Conservation (phyloP, 345 rosid species). For the Euphorbia pulcherrima region DNA sequence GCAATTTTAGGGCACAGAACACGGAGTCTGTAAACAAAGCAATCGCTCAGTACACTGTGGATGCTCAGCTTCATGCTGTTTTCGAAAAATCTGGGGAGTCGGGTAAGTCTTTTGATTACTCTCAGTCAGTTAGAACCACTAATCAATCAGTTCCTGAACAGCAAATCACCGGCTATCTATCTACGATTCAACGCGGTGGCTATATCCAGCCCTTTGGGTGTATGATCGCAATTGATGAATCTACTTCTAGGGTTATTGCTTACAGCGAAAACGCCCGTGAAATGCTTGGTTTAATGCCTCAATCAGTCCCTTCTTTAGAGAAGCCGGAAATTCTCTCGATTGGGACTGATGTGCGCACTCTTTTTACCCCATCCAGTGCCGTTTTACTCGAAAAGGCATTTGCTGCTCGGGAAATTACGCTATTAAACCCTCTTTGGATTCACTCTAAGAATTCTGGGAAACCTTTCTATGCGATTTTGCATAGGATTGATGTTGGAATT, state of each 20-base stretch:
- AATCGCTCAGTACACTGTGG: slow-evolving; percentile 87
- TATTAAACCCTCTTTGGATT: slow-evolving; percentile 85
- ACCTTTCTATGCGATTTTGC: slow-evolving; percentile 85
- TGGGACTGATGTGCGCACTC: slow-evolving; percentile 71
- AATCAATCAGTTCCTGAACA: slow-evolving; percentile 67
- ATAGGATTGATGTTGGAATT: slow-evolving; percentile 88
- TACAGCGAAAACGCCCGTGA: slow-evolving; percentile 87
- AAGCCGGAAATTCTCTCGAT: slow-evolving; percentile 52
- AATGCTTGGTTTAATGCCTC: slow-evolving; percentile 76
- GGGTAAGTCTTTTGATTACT: slow-evolving; percentile 82
- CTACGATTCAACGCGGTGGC: slow-evolving; percentile 88
- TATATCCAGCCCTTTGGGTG: slow-evolving; percentile 94
- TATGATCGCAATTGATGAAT: slow-evolving; percentile 73
- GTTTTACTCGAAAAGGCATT: slow-evolving; percentile 74
- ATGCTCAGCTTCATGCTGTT: slow-evolving; percentile 89
- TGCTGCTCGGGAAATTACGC: slow-evolving; percentile 81
- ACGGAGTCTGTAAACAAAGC: slow-evolving; percentile 72
- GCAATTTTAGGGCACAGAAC: slow-evolving; percentile 37
- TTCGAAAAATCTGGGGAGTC: slow-evolving; percentile 87
- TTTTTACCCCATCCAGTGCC: slow-evolving; percentile 56
- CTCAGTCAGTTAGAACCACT: slow-evolving; percentile 59
- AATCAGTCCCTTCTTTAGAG: slow-evolving; percentile 79
- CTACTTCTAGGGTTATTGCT: slow-evolving; percentile 58
- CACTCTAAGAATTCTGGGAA: slow-evolving; percentile 78
- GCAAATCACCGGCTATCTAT: slow-evolving; percentile 78